phyloP scores from a whole-genome alignment of 306 rosid genomes.

The Luffa aegyptiaca region DNA sequence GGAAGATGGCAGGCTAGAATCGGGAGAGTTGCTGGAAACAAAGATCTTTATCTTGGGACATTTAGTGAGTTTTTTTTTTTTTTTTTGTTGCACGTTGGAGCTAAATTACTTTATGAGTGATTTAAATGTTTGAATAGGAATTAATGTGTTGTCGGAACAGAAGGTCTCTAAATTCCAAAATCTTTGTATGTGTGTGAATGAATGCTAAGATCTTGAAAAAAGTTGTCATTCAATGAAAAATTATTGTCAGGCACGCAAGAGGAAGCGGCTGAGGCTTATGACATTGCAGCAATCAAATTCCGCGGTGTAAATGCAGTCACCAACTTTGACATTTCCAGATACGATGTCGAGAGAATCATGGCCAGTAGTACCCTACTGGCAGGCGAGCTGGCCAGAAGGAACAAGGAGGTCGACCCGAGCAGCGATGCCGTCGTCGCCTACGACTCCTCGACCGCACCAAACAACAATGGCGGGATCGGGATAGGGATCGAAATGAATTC shows the following conservation, averaged over 20 bases:
- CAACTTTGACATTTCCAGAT: slow-evolving; percentile 15
- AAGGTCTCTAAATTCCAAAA: background rate
- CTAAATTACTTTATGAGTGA: background rate
- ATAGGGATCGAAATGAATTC: background rate
- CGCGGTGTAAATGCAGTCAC: slow-evolving; percentile 19
- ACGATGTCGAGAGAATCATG: slow-evolving; percentile 14
- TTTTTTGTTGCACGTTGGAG: too few relatives aligned
- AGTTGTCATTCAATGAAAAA: background rate
- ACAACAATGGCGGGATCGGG: slow-evolving; percentile 7
- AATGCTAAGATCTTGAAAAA: background rate
- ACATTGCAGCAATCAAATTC: slow-evolving; percentile 18
- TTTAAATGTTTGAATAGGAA: background rate
- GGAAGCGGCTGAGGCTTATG: slow-evolving; percentile 21
- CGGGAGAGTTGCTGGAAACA: slow-evolving; percentile 66
- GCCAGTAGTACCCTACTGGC: slow-evolving; percentile 14
- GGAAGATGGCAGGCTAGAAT: slow-evolving; percentile 71
- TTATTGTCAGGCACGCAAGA: slow-evolving; percentile 15
- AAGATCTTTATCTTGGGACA: slow-evolving; percentile 65
- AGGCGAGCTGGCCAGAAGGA: slow-evolving; percentile 15
- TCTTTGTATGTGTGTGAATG: background rate
- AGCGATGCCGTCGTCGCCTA: background rate
- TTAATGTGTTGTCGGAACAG: background rate
- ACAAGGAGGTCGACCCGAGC: slow-evolving; percentile 1
- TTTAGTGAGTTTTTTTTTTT: slow-evolving; percentile 31
- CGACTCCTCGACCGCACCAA: background rate